Evolutionary conservation across 1,284 basidiomycete genomes (phyloP).

Genomic region (Veloporphyrellus conicus): DNA sequence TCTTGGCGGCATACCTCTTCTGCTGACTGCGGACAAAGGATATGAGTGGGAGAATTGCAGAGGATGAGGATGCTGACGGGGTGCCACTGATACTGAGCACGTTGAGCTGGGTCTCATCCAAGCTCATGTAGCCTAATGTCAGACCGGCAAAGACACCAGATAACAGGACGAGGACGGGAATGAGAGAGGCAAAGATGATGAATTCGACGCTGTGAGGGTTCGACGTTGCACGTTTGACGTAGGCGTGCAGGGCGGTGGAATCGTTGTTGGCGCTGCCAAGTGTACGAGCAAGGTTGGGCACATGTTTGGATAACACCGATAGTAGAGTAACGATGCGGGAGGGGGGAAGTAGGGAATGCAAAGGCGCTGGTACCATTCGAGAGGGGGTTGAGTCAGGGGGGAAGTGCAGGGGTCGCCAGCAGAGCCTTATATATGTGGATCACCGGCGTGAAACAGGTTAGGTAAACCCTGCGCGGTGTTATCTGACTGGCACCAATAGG

Average conservation of each 20-base stretch:
- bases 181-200: constrained; percentile 35
- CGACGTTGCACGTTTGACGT: constrained; percentile 22
- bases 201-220: constrained; percentile 17
- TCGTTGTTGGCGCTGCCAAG: constrained; percentile 10
- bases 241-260: constrained; percentile 17
- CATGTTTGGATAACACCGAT: constrained; percentile 28
- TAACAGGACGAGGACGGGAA: constrained; percentile 51
- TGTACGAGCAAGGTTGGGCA: constrained; percentile 26
- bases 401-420: too few species aligned
- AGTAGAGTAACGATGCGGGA: constrained; percentile 21
- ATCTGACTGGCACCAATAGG: too few species aligned
- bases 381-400: neutral
- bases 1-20: constrained; percentile 76
- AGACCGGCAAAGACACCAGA: constrained; percentile 67
- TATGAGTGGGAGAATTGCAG: neutral
- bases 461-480: too few species aligned
- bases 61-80: constrained; percentile 45
- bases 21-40: constrained; percentile 51
- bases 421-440: constrained; percentile 6
- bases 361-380: constrained; percentile 34
- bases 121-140: constrained; percentile 87
- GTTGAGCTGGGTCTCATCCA: constrained; percentile 89
- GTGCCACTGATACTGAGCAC: constrained; percentile 84
- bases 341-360: constrained; percentile 29
- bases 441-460: neutral